Evolutionary conservation across 129 eudicot genomes (phyloP).

Genomic region (Erigeron canadensis): DNA sequence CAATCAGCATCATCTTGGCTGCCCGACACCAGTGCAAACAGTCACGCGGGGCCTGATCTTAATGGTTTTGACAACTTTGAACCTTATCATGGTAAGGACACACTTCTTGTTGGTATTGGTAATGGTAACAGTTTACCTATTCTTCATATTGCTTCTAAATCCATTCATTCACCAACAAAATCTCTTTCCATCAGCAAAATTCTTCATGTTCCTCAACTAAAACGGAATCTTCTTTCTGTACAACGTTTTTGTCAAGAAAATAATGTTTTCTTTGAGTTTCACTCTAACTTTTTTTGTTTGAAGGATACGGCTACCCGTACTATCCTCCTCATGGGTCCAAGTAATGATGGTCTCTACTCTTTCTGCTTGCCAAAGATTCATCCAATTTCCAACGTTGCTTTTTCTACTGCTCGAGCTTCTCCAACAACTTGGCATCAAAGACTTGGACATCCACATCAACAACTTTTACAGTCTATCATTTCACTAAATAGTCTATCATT

Average conservation of each 20-base stretch:
- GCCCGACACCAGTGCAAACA: too few species aligned
- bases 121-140: too few species aligned
- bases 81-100: too few species aligned
- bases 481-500: too few species aligned
- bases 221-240: background rate
- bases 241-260: background rate
- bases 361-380: background rate
- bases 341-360: background rate
- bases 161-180: background rate
- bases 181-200: background rate
- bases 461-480: background rate
- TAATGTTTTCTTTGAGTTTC: background rate
- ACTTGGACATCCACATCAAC: background rate
- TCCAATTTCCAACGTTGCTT: background rate
- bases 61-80: background rate
- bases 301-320: background rate
- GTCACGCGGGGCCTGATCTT: background rate
- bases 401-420: background rate
- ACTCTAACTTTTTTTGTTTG: background rate
- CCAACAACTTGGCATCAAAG: background rate
- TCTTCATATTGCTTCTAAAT: too few species aligned
- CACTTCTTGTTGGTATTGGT: too few species aligned
- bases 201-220: background rate
- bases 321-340: background rate
- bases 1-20: too few species aligned